These are phyloP conservation scores for Fusarium robinianum DNA, from an alignment of 2,329 filamentous ascomycete species.

Conservation along the genomic window DNA sequence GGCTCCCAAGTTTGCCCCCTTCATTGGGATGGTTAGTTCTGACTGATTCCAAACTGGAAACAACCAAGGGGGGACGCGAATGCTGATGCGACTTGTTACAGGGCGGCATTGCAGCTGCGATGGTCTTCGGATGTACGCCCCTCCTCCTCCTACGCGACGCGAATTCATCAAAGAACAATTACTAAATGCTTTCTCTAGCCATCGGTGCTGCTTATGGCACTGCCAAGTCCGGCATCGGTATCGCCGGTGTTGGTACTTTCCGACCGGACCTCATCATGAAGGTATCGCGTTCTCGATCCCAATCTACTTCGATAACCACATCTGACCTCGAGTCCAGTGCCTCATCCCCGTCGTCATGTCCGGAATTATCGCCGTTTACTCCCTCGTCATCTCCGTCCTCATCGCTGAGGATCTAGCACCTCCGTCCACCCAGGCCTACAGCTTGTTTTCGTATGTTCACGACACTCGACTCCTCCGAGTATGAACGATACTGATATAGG, in stretches of 20 bases:
- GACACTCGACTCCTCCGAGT: background rate
- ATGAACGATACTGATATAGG: slow-evolving; percentile 24
- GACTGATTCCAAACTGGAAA: slow-evolving; percentile 4
- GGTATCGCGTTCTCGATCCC: slow-evolving; percentile 50
- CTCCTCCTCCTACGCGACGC: slow-evolving; percentile 22
- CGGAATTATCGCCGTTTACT: slow-evolving; percentile 98
- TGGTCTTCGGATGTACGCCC: slow-evolving; percentile 79
- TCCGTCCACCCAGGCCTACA: slow-evolving; percentile 69
- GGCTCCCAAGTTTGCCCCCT: slow-evolving; percentile 81
- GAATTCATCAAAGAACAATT: slow-evolving; percentile 27
- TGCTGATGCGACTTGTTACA: slow-evolving; percentile 44
- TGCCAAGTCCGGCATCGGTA: slow-evolving; percentile 86
- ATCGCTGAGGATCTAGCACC: slow-evolving; percentile 89
- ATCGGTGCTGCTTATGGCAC: slow-evolving; percentile 84
- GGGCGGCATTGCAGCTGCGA: slow-evolving; percentile 79
- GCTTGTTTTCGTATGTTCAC: slow-evolving; percentile 74
- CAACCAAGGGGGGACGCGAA: slow-evolving; percentile 20
- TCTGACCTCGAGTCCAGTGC: slow-evolving; percentile 57
- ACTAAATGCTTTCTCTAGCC: slow-evolving; percentile 46
- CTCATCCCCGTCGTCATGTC: slow-evolving; percentile 95
- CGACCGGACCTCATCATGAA: slow-evolving; percentile 91
- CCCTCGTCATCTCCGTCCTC: slow-evolving; percentile 93
- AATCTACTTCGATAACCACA: background rate
- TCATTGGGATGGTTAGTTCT: slow-evolving; percentile 85
- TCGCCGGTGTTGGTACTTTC: slow-evolving; percentile 83